phyloP scores from a whole-genome alignment of 257 asterid genomes.

The Anisodus acutangulus region DNA sequence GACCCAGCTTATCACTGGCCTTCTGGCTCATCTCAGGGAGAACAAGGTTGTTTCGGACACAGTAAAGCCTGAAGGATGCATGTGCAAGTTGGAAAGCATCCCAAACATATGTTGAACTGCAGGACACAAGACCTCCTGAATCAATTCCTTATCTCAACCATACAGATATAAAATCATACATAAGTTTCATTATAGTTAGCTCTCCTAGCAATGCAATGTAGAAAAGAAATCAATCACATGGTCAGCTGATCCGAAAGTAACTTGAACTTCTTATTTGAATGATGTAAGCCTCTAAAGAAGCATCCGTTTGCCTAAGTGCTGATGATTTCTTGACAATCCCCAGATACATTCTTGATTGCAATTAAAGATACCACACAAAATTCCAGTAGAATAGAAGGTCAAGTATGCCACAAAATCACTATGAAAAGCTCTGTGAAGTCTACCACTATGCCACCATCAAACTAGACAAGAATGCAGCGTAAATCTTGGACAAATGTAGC shows the following conservation, averaged over 20 bases:
- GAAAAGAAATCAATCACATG: neutral
- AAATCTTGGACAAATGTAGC: neutral
- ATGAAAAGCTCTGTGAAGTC: slow-evolving; percentile 2
- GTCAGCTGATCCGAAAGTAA: neutral
- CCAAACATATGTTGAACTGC: slow-evolving; percentile 88
- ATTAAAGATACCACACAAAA: neutral
- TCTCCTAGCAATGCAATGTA: slow-evolving; percentile 13
- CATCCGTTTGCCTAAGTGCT: neutral
- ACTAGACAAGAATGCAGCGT: slow-evolving; percentile 16
- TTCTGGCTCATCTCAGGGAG: slow-evolving; percentile 50
- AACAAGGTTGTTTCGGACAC: slow-evolving; percentile 55
- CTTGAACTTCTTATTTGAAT: neutral
- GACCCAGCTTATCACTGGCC: slow-evolving; percentile 56
- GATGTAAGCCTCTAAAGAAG: slow-evolving; percentile 25
- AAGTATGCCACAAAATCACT: slow-evolving; percentile 12
- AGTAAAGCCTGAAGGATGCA: slow-evolving; percentile 89
- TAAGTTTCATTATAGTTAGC: neutral
- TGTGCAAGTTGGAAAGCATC: slow-evolving; percentile 93
- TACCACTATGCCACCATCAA: slow-evolving; percentile 21
- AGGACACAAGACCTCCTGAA: slow-evolving; percentile 29
- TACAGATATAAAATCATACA: neutral
- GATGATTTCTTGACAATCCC: slow-evolving; percentile 13
- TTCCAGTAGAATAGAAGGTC: neutral
- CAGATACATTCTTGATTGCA: slow-evolving; percentile 8
- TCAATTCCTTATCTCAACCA: slow-evolving; percentile 20